Conservation (phyloP, 2,329 filamentous ascomycete genomes). For the Alternaria sp. region DNA sequence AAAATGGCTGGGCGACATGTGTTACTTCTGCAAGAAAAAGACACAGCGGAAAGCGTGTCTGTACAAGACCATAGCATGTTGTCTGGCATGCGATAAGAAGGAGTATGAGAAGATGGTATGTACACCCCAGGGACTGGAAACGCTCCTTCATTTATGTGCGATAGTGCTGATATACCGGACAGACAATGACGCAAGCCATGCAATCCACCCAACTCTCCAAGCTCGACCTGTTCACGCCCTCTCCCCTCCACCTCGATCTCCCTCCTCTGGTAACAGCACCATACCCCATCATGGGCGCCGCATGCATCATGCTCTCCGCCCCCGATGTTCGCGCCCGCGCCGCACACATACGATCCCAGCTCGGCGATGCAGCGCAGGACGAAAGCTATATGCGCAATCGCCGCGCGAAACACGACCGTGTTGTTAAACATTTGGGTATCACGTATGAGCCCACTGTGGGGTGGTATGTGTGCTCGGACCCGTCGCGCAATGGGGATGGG, state of each 20-base stretch:
- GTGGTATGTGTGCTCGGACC: background rate
- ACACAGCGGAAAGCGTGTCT: slow-evolving; percentile 34
- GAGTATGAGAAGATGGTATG: slow-evolving; percentile 39
- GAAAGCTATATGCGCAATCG: slow-evolving; percentile 16
- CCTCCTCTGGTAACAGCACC: slow-evolving; percentile 26
- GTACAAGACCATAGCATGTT: slow-evolving; percentile 30
- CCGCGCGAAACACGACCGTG: slow-evolving; percentile 23
- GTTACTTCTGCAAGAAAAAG: slow-evolving; percentile 34
- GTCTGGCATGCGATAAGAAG: slow-evolving; percentile 32
- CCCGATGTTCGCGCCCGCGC: slow-evolving; percentile 30
- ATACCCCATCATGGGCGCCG: slow-evolving; percentile 26
- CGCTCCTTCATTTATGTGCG: fast-evolving
- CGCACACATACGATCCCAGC: slow-evolving; percentile 18
- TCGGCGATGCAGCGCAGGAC: slow-evolving; percentile 11
- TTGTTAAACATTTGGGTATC: slow-evolving; percentile 25
- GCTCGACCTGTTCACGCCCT: slow-evolving; percentile 44
- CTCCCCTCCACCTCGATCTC: slow-evolving; percentile 30
- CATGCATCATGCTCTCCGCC: slow-evolving; percentile 32
- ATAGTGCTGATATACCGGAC: background rate
- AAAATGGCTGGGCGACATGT: slow-evolving; percentile 34
- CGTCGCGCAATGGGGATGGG: background rate
- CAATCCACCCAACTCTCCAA: slow-evolving; percentile 32
- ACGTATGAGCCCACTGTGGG: background rate
- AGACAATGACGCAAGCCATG: slow-evolving; percentile 41
- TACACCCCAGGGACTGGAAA: background rate